phyloP scores from a whole-genome alignment of 495 filamentous ascomycete genomes.

The Podospora sp. region DNA sequence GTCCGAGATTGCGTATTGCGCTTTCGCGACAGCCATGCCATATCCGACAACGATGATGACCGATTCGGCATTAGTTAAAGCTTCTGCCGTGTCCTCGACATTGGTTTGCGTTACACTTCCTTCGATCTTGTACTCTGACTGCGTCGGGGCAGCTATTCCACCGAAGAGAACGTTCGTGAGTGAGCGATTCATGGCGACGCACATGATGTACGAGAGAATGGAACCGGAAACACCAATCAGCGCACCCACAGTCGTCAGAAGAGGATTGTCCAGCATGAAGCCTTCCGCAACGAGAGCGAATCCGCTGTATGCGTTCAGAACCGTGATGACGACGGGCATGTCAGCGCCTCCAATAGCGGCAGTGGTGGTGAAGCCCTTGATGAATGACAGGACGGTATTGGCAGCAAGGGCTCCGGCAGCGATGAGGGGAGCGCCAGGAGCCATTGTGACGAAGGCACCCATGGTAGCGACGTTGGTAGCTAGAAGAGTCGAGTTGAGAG shows the following conservation, averaged over 20 bases:
- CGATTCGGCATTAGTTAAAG: constrained; percentile 67
- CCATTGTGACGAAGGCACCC: constrained; percentile 76
- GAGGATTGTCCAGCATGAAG: constrained; percentile 81
- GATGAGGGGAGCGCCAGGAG: constrained; percentile 70
- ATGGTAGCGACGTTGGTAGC: constrained; percentile 75
- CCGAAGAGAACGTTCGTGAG: constrained; percentile 82
- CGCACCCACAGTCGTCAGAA: constrained; percentile 76
- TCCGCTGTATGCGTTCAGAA: constrained; percentile 82
- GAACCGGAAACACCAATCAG: constrained; percentile 81
- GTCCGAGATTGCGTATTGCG: constrained; percentile 80
- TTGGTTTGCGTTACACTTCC: constrained; percentile 71
- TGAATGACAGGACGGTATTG: constrained; percentile 73
- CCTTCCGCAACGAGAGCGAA: constrained; percentile 83
- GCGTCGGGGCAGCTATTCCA: constrained; percentile 64
- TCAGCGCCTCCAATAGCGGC: constrained; percentile 83
- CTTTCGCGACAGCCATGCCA: constrained; percentile 86
- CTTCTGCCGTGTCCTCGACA: constrained; percentile 73
- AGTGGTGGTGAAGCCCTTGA: constrained; percentile 81
- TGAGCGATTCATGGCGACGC: constrained; percentile 81
- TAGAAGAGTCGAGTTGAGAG: constrained; percentile 69
- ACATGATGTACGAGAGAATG: constrained; percentile 81
- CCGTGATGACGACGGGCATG: constrained; percentile 85
- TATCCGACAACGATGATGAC: constrained; percentile 86
- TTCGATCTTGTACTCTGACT: constrained; percentile 69
- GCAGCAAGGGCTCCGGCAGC: constrained; percentile 72